phyloP scores from a whole-genome alignment of 2,329 filamentous ascomycete genomes.

The Ambrosiella beaveri region DNA sequence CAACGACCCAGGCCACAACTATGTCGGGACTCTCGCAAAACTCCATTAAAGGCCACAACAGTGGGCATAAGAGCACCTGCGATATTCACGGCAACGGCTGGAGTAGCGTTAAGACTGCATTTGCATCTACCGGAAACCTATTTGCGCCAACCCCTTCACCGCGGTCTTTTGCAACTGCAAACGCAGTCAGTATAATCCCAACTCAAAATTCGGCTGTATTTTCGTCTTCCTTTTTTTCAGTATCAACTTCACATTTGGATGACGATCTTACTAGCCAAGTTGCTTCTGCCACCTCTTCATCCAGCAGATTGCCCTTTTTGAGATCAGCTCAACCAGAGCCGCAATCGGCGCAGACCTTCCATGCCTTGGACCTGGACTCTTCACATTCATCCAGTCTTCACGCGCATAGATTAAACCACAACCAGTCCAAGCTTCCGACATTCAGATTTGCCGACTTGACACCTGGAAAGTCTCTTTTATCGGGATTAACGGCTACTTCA shows the following conservation, averaged over 20 bases:
- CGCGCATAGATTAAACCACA: constrained; percentile 35
- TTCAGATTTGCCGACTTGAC: constrained; percentile 36
- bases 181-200: constrained; percentile 2
- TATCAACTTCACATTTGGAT: constrained; percentile 10
- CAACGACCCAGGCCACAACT: constrained; percentile 6
- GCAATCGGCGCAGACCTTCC: constrained; percentile 10
- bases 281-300: constrained; percentile 10
- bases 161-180: constrained; percentile 9
- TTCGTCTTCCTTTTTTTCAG: constrained; percentile 11
- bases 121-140: neutral
- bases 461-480: constrained; percentile 17
- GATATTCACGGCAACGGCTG: neutral
- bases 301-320: constrained; percentile 3
- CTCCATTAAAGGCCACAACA: neutral
- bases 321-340: constrained; percentile 4
- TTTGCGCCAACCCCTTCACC: constrained; percentile 7
- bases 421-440: constrained; percentile 37
- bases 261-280: constrained; percentile 11
- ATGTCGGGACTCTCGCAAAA: constrained; percentile 3
- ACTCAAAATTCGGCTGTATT: constrained; percentile 10
- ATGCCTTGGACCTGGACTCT: constrained; percentile 10
- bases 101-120: constrained; percentile 1
- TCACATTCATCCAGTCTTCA: constrained; percentile 19
- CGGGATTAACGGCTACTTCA: neutral
- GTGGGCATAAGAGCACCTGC: neutral